phyloP scores from a whole-genome alignment of 441 rosid genomes.

The Erodium moschatum region DNA sequence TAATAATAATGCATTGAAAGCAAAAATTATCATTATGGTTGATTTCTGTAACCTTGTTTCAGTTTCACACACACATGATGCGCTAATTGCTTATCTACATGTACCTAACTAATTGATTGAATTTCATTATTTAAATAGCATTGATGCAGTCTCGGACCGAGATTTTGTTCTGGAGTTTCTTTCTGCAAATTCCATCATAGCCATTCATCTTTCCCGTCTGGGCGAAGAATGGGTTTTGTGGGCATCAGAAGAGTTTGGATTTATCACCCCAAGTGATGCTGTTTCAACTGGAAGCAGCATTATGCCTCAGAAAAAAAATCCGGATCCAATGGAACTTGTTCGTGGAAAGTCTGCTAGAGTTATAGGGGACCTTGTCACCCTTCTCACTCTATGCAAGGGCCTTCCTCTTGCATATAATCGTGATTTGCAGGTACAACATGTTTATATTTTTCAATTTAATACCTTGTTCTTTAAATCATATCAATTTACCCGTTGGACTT shows the following conservation, averaged over 20 bases:
- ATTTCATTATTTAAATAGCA: constrained; percentile 37
- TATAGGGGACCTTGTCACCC: constrained; percentile 72
- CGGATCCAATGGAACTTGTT: constrained; percentile 98
- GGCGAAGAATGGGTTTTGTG: constrained; percentile 97
- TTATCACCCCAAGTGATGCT: constrained; percentile 71
- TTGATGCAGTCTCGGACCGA: constrained; percentile 91
- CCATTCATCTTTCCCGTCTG: constrained; percentile 74
- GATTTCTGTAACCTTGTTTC: no score
- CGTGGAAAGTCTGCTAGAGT: constrained; percentile 86
- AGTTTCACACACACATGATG: not conserved
- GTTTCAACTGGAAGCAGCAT: constrained; percentile 95
- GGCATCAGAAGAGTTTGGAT: constrained; percentile 97
- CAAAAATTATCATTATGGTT: not conserved
- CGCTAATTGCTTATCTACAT: not conserved
- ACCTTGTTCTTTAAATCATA: no score
- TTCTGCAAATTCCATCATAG: constrained; percentile 63
- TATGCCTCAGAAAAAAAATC: constrained; percentile 99
- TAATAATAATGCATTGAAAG: no score
- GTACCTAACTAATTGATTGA: constrained; percentile 12
- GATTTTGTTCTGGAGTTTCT: constrained; percentile 83
- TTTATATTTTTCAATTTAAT: not conserved
- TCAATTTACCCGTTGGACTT: no score
- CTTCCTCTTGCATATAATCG: constrained; percentile 93
- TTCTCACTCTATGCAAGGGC: constrained; percentile 86
- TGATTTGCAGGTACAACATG: constrained; percentile 57